These are phyloP conservation scores for Colletotrichum salicis DNA, from an alignment of 2,329 filamentous ascomycete genomes.

Conservation along the genomic window DNA sequence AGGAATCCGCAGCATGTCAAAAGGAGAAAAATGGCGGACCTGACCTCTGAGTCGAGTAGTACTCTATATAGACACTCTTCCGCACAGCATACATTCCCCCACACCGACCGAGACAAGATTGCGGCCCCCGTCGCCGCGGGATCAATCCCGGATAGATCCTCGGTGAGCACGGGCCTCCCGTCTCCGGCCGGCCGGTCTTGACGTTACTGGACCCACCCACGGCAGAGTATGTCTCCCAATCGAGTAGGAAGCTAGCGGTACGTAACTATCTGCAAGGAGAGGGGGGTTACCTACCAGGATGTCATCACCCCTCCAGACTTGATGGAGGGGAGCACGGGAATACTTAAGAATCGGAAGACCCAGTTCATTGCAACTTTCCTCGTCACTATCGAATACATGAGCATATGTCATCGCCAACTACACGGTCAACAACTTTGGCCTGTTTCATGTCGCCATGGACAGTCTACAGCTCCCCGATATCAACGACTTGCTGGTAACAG, in stretches of 20 bases:
- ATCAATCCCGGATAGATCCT: not conserved
- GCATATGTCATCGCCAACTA: not conserved
- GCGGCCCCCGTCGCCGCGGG: not conserved
- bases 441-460: not conserved
- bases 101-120: not conserved
- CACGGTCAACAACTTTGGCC: not conserved
- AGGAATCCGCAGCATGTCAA: not conserved
- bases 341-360: not conserved
- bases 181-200: not conserved
- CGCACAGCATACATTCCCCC: not conserved
- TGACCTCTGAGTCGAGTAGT: rapidly evolving
- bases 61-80: no score
- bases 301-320: not conserved
- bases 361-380: not conserved
- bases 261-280: not conserved
- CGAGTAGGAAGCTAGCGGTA: not conserved
- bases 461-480: not conserved
- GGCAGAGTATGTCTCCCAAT: not conserved
- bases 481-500: not conserved
- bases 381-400: not conserved
- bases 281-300: not conserved
- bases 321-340: not conserved
- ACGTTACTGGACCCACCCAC: no score
- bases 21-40: not conserved
- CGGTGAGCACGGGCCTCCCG: not conserved